Conservation (phyloP, 2,329 filamentous ascomycete species). For the Colletotrichum higginsianum region DNA sequence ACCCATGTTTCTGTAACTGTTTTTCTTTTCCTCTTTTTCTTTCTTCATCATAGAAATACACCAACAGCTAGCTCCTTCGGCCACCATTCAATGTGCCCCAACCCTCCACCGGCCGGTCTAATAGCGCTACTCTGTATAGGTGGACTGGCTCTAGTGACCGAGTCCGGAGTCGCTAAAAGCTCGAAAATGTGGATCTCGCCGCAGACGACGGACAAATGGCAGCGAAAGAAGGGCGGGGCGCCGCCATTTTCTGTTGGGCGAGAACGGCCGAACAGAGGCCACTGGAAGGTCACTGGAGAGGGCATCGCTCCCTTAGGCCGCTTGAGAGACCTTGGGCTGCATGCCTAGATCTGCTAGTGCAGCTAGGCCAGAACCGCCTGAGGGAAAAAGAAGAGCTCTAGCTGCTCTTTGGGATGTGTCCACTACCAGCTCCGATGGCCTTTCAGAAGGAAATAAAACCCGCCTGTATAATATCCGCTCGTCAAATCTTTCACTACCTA, state of each 20-base stretch:
- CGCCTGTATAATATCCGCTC: slow-evolving; percentile 29
- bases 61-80: background rate
- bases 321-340: slow-evolving; percentile 2
- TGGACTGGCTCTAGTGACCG: slow-evolving; percentile 26
- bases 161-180: slow-evolving; percentile 25
- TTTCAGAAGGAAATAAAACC: background rate
- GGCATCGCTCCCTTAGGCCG: slow-evolving; percentile 14
- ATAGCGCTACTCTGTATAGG: background rate
- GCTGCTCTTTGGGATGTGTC: slow-evolving; percentile 6
- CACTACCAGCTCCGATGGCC: slow-evolving; percentile 25
- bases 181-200: slow-evolving; percentile 35
- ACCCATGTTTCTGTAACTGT: too few relatives aligned
- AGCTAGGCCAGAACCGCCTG: slow-evolving; percentile 14
- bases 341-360: slow-evolving; percentile 33
- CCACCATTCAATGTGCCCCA: background rate
- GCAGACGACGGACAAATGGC: slow-evolving; percentile 16
- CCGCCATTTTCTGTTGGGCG: slow-evolving; percentile 30
- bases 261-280: slow-evolving; percentile 23
- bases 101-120: background rate
- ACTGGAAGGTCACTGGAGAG: background rate
- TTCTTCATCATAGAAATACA: too few relatives aligned
- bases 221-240: slow-evolving; percentile 16
- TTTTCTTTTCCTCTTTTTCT: too few relatives aligned
- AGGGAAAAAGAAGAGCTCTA: background rate
- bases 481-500: slow-evolving; percentile 2